A percentile compares a stretch with the other conserved stretches of the same genome.
Conservation (phyloP, 2,329 filamentous ascomycete genomes). For the Zymoseptoria tritici region DNA sequence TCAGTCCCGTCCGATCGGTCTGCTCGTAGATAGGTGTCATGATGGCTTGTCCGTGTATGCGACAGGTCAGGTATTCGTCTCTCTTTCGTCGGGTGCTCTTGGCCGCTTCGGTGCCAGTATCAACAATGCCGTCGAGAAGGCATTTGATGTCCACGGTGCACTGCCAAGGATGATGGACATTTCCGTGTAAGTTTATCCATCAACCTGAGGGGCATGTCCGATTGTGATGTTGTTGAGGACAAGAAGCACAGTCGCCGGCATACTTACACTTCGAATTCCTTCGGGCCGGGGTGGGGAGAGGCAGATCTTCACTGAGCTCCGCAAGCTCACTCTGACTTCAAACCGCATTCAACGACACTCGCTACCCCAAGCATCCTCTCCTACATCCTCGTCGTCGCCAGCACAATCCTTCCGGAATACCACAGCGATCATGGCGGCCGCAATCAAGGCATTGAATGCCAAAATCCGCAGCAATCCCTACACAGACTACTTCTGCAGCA, state of each 20-base stretch:
- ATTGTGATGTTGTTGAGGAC: background rate
- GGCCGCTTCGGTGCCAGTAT: too few species aligned
- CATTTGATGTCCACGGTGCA: too few species aligned
- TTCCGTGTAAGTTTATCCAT: too few species aligned
- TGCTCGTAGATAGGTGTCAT: too few species aligned
- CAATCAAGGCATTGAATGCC: slow-evolving; percentile 48
- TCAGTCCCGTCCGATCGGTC: too few species aligned
- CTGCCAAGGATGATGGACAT: too few species aligned
- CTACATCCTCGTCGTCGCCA: background rate
- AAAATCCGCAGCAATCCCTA: slow-evolving; percentile 42
- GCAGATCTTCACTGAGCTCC: background rate
- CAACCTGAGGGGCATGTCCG: too few species aligned
- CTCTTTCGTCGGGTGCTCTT: too few species aligned
- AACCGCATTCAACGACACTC: background rate
- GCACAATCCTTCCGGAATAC: background rate
- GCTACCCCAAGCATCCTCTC: background rate
- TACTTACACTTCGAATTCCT: background rate
- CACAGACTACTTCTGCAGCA: slow-evolving; percentile 47
- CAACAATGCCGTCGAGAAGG: too few species aligned
- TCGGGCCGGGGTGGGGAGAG: background rate
- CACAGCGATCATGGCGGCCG: slow-evolving; percentile 41
- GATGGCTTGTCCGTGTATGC: too few species aligned
- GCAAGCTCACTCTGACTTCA: background rate
- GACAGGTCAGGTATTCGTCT: too few species aligned
- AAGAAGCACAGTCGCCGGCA: background rate